Evolutionary conservation across 2,329 filamentous ascomycete species (phyloP).

Genomic region (Xylariaceae sp.): DNA sequence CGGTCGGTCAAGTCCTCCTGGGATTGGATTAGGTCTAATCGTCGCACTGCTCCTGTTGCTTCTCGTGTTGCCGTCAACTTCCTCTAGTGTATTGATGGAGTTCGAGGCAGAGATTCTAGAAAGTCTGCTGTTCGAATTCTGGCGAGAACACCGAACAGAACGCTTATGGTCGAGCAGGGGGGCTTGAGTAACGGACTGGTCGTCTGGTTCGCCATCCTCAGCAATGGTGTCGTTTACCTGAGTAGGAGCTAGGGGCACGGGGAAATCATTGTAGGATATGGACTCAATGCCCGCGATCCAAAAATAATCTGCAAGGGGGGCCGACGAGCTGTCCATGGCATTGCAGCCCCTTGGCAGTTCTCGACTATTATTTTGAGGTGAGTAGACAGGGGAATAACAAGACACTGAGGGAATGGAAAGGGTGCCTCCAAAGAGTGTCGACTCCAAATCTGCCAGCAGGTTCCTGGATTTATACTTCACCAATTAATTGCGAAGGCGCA

Average conservation of each 20-base stretch:
- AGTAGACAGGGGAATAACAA: background rate
- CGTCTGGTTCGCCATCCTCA: conserved; percentile 57
- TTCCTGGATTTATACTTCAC: conserved; percentile 10
- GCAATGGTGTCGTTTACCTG: conserved; percentile 56
- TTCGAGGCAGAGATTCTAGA: conserved; percentile 50
- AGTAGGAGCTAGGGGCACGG: conserved; percentile 36
- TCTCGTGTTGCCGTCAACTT: conserved; percentile 52
- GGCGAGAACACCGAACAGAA: conserved; percentile 55
- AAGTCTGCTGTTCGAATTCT: conserved; percentile 56
- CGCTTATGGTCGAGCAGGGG: conserved; percentile 34
- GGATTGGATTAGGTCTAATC: conserved; percentile 46
- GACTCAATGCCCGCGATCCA: conserved; percentile 71
- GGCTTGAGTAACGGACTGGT: conserved; percentile 34
- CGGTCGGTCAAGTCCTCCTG: conserved; percentile 29
- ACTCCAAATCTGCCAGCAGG: background rate
- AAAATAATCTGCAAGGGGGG: conserved; percentile 69
- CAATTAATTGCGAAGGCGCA: conserved; percentile 6
- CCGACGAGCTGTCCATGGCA: conserved; percentile 58
- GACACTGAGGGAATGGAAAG: conserved; percentile 4
- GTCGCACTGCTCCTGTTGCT: conserved; percentile 66
- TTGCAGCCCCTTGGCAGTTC: conserved; percentile 26
- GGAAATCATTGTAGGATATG: conserved; percentile 58
- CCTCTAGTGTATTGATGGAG: conserved; percentile 55
- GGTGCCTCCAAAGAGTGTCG: conserved; percentile 5
- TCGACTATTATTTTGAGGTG: conserved; percentile 9